Base-by-base conservation (phyloP, 2,329 filamentous ascomycete species). In the Pseudogymnoascus sp. region DNA sequence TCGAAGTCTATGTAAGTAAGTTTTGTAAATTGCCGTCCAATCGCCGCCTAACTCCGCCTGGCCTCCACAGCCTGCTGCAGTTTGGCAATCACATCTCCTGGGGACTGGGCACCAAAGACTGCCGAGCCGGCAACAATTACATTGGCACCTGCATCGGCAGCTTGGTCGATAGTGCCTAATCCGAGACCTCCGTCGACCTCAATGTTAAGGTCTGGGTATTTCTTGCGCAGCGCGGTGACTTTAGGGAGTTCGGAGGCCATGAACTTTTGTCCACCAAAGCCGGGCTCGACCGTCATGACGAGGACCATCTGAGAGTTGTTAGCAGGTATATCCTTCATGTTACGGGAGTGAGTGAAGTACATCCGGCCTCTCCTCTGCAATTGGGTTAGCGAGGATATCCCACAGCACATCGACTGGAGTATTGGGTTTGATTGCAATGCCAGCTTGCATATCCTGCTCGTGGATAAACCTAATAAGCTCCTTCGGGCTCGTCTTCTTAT, bases 261-360 rank as follows among this genome's bases (percentile, higher is more conserved):
- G 79, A 99, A 99, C 71, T 96, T 96, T 72, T 99, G 94, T 5
- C 94, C 94, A 64, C 94, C 94, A 71, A 99, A 99, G 48, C 94
- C 94, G 45, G 94, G 94, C 75, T 99, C 84, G 41, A 99, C 94
- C 1, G 94, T 99, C 94, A 99, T 99, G 62, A 99, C 83, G 15
- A 99, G 84, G 35, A 96, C 91, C 94, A 99, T 99, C 92, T 96
- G 64, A 9, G 28, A 23, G 23, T 57, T 15, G 59, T 65, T 45
- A 69, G 63, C 21, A 12, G 59, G 3, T 30, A 30, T 30, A 13
- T 30, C 4, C 4, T 52, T 8, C 7, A 3, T 3, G 5, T n/a
- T 13, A 5, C 8, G 28, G 38, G 34, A 15, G n/a, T 21, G 28
- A 19, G 30, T n/a, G 10, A 79, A 90, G 77, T 74, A 96, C 92